phyloP scores from a whole-genome alignment of 768 basidiomycete species.

The Russula dissimulans region DNA sequence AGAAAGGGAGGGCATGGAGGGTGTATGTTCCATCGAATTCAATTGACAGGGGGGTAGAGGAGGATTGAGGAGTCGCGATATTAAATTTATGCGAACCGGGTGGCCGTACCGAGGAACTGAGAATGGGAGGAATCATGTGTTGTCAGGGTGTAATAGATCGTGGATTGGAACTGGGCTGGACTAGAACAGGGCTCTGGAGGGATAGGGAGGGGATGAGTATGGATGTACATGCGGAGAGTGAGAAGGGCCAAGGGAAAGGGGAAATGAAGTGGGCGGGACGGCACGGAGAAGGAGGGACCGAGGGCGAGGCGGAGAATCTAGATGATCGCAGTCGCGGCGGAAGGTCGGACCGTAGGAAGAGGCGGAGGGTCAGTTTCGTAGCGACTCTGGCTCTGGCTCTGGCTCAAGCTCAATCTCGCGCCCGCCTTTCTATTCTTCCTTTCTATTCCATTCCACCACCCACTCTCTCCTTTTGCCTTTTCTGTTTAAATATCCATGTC shows the following conservation, averaged over 20 bases:
- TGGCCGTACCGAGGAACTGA: slow-evolving; percentile 1
- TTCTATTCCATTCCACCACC: not conserved
- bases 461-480: slow-evolving; percentile 18
- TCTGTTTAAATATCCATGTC: slow-evolving; percentile 19
- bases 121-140: not conserved
- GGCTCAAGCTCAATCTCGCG: not conserved
- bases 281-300: slow-evolving; percentile 6
- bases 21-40: slow-evolving; percentile 43
- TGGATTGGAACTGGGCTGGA: not conserved
- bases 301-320: not conserved
- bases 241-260: not conserved
- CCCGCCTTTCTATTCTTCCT: slow-evolving; percentile 1
- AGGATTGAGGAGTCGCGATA: not conserved
- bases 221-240: not conserved
- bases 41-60: not conserved
- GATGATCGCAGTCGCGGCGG: slow-evolving; percentile 10
- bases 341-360: slow-evolving; percentile 7
- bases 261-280: not conserved
- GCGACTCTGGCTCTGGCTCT: no score
- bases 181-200: not conserved
- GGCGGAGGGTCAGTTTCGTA: not conserved
- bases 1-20: slow-evolving; percentile 37
- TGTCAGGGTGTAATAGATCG: not conserved
- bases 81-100: slow-evolving; percentile 4
- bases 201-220: not conserved